Evolutionary conservation across 2,329 filamentous ascomycete genomes (phyloP), one percentile per base, ranked within the genome.

Genomic region (Monilinia fructicola): DNA sequence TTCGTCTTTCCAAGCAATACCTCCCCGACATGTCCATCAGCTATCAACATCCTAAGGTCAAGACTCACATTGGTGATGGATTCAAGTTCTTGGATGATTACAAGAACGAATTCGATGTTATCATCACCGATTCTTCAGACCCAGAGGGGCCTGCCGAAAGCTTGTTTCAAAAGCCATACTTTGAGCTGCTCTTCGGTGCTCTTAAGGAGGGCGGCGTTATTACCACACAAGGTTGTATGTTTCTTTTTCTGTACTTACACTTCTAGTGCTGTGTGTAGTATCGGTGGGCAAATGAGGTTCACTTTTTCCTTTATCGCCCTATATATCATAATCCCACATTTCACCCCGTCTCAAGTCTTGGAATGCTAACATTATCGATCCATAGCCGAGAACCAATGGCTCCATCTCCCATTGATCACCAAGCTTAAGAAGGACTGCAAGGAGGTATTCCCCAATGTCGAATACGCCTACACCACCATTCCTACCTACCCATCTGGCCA

Each of bases 221-320:
- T 83, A 94, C 93, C 82, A 99, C 95, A 79, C 95, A 99, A 97
- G 95, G 95, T 99, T 96, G 92, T 96, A 93, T 87, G 92, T 92
- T 66, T 66, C 55, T n/a, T 66, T 61, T 10, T 65, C 46, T 61
- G 38, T 53, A 46, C 46, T 44, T 66, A 61, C 55, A 85, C 88
- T 89, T 88, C 86, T 87, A 84, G 85, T 72, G 74, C 67, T 65
- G 70, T 69, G 70, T 71, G 68, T 67, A 66, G 52, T 66, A 65
- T 54, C 64, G 46, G 26, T 65, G 55, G 55, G 54, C 64, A 54
- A 44, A 52, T 60, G 50, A 54, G 31, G 61, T 44, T 21, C 64
- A 55, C 55, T 61, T 68, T 53, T 31, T 66, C 14, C 53, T 50
- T 65, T 40, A 48, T 53, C 54, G 16, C 46, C n/a, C 3, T 48